Conservation (phyloP, 2,329 filamentous ascomycete genomes). For the Rhytidhysteron rufulum region DNA sequence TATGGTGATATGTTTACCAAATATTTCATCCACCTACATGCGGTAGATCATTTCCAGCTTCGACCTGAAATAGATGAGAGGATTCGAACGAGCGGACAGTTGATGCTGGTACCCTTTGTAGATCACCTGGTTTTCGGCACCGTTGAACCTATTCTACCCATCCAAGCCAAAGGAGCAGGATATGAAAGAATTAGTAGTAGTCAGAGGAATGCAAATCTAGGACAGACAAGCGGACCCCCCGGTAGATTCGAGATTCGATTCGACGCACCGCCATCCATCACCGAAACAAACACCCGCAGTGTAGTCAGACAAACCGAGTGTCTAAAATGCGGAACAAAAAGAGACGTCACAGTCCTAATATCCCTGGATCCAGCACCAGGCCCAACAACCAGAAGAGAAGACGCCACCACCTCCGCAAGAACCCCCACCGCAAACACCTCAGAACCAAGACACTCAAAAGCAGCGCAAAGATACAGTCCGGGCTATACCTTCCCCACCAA, state of each 20-base stretch:
- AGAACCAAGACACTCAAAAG: conserved; percentile 11
- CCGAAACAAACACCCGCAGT: conserved; percentile 27
- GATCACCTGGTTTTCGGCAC: conserved; percentile 31
- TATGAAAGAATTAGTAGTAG: conserved; percentile 3
- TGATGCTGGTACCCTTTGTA: conserved; percentile 32
- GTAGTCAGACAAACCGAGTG: conserved; percentile 31
- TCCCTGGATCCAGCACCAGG: conserved; percentile 29
- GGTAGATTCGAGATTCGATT: conserved; percentile 31
- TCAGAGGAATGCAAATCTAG: not conserved
- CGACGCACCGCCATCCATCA: conserved; percentile 24
- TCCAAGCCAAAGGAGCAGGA: conserved; percentile 27
- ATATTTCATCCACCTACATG: conserved; percentile 29
- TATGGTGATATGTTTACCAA: conserved; percentile 37
- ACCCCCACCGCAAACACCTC: conserved; percentile 9
- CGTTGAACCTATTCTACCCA: conserved; percentile 32
- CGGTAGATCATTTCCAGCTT: conserved; percentile 27
- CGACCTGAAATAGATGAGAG: conserved; percentile 27
- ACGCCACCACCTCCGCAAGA: not conserved
- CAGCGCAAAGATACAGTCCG: conserved; percentile 21
- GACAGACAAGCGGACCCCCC: conserved; percentile 11
- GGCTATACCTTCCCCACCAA: conserved; percentile 13
- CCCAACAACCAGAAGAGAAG: not conserved
- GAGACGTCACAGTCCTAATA: conserved; percentile 31
- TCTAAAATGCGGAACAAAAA: conserved; percentile 30
- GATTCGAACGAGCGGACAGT: conserved; percentile 25